Evolutionary conservation across 306 rosid species (phyloP), one percentile per base, ranked within the genome.

Genomic region (Urtica urens): DNA sequence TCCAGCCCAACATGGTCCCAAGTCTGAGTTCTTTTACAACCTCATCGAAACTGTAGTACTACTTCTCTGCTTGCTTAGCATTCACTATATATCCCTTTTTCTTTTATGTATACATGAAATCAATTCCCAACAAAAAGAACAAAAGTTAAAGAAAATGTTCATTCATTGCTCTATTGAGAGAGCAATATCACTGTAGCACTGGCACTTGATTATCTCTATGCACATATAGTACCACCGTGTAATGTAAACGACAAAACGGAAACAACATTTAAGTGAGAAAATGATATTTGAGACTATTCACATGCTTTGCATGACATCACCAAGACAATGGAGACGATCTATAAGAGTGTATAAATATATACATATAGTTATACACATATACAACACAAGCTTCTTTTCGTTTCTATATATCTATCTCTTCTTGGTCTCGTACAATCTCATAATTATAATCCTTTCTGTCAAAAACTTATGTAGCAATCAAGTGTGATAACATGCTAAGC

Each of bases 281-380:
- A 56, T 69, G 72, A 72, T 52, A 37, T 33, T 28, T 49, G 39
- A 27, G 27, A 59, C 78, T 73, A 53, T 77, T 77, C 37, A 44
- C 62, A 46, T 57, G 67, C 66, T 52, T n/a, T 23, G 50, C 14
- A 33, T 78, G 78, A 67, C 66, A 52, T 73, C 72, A 70, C 60
- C 38, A 45, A 11, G n/a, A n/a, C n/a, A 19, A 38, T 31, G 7
- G 13, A 10, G 40, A 35, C n/a, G 40, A 4, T 35, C 40, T 35
- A 35, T 35, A 10, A 35, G 40, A 16, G 40, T 43, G 10, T 10
- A 12, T 20, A 2, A 9, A 9, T 6, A 19, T 43, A 6, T 9
- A 43, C 18, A 5, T 39, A 39, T 13, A n/a, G 3, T n/a, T 39
- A 34, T 34, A 10, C n/a, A 3, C 10, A 34, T 34, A 15, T 8